phyloP scores from a whole-genome alignment of 2,329 filamentous ascomycete species.

The Claviceps capensis region DNA sequence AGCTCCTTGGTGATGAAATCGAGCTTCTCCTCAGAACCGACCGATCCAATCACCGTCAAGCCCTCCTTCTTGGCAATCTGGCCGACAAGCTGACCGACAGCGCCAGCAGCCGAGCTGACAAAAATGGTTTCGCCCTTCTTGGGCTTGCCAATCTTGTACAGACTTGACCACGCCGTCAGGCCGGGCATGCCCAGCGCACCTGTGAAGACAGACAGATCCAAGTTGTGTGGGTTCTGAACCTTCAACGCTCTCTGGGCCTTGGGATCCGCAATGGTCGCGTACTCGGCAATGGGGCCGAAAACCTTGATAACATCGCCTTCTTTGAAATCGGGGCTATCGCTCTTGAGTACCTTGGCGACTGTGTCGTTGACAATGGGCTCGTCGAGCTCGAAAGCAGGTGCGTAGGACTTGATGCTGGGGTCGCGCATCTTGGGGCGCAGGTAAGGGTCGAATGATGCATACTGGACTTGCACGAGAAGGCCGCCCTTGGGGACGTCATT shows the following conservation, averaged over 20 bases:
- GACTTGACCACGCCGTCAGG: conserved; percentile 56
- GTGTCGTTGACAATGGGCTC: conserved; percentile 50
- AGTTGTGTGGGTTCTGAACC: conserved; percentile 54
- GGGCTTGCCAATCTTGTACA: conserved; percentile 50
- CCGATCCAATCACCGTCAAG: conserved; percentile 64
- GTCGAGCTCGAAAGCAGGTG: conserved; percentile 37
- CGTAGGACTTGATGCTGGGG: conserved; percentile 46
- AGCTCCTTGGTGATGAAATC: conserved; percentile 44
- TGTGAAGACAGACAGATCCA: conserved; percentile 55
- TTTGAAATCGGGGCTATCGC: conserved; percentile 46
- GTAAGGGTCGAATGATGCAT: conserved; percentile 73
- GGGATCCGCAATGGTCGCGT: conserved; percentile 39
- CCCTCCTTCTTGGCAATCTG: conserved; percentile 75
- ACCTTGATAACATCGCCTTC: conserved; percentile 53
- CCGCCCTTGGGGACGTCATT: conserved; percentile 45
- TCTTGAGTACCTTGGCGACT: conserved; percentile 59
- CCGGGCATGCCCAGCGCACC: conserved; percentile 52
- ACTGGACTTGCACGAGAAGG: conserved; percentile 57
- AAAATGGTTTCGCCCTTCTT: conserved; percentile 64
- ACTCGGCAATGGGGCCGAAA: conserved; percentile 52
- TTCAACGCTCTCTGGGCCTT: conserved; percentile 31
- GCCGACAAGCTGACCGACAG: conserved; percentile 71
- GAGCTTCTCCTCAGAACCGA: conserved; percentile 68
- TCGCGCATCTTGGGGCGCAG: conserved; percentile 67
- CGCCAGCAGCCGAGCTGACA: conserved; percentile 65